Evolutionary conservation across 192 early-diverging fungal species (phyloP).

Genomic region (Irineochytrium annulatum): DNA sequence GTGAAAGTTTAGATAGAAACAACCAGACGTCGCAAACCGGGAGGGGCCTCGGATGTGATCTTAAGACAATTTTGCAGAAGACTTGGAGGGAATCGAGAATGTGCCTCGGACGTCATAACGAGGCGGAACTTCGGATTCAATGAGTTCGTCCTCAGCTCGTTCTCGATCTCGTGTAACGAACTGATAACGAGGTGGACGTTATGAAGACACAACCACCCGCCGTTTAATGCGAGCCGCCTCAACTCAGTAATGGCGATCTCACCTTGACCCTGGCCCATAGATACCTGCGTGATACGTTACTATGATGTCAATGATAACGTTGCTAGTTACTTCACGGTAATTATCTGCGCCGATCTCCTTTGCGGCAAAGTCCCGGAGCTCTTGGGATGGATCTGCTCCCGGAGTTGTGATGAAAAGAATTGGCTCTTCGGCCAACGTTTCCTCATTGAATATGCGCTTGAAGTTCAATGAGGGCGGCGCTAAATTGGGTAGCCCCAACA

Average conservation of each 20-base stretch:
- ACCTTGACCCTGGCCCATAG: constrained; percentile 63
- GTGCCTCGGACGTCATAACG: constrained; percentile 56
- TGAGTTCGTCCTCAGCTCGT: constrained; percentile 34
- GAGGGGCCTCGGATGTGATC: constrained; percentile 56
- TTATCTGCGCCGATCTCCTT: constrained; percentile 41
- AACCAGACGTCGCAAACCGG: constrained; percentile 28
- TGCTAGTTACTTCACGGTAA: constrained; percentile 33
- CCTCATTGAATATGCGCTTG: constrained; percentile 28
- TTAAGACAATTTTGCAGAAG: constrained; percentile 48
- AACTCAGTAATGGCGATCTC: constrained; percentile 41
- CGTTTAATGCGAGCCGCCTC: constrained; percentile 21
- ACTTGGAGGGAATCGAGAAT: constrained; percentile 46
- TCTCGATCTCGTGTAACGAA: constrained; percentile 50
- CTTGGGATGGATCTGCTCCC: constrained; percentile 55
- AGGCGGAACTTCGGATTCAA: constrained; percentile 45
- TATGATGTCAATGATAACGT: background rate
- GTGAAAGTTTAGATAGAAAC: background rate
- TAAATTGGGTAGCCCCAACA: constrained; percentile 32
- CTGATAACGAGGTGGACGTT: constrained; percentile 56
- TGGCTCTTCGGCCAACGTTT: constrained; percentile 43
- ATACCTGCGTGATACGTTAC: constrained; percentile 23
- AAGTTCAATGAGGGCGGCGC: constrained; percentile 43
- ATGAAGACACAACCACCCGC: constrained; percentile 54
- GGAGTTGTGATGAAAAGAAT: constrained; percentile 59
- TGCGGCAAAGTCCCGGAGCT: constrained; percentile 44